These are phyloP conservation scores for Spathaspora jeffriesii DNA, from an alignment of 1,139 yeast species.

Conservation along the genomic window DNA sequence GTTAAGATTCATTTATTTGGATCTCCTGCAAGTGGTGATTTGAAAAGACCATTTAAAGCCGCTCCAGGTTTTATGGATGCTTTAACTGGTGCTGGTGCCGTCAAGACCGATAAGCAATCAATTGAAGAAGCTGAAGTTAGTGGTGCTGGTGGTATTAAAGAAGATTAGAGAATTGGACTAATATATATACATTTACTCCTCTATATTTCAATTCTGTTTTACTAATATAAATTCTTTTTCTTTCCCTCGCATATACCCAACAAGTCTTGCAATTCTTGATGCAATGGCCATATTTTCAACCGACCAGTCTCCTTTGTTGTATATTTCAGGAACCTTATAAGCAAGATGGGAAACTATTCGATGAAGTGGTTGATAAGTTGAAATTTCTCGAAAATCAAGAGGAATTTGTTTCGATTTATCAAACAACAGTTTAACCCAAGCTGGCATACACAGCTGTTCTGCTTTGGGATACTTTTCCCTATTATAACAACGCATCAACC, in stretches of 20 bases:
- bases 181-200: not conserved
- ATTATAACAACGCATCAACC: slow-evolving; percentile 62
- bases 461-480: slow-evolving; percentile 34
- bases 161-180: slow-evolving; percentile 56
- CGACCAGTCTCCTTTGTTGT: slow-evolving; percentile 61
- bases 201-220: slow-evolving; percentile 8
- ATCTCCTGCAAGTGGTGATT: slow-evolving; percentile 82
- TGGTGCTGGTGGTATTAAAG: slow-evolving; percentile 91
- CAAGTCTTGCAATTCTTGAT: slow-evolving; percentile 57
- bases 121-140: slow-evolving; percentile 84
- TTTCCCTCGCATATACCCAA: slow-evolving; percentile 59
- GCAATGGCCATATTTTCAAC: slow-evolving; percentile 60
- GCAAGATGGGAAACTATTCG: slow-evolving; percentile 56
- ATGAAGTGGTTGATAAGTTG: slow-evolving; percentile 56
- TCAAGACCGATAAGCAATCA: slow-evolving; percentile 83
- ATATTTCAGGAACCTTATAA: slow-evolving; percentile 61
- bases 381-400: slow-evolving; percentile 50
- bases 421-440: slow-evolving; percentile 51
- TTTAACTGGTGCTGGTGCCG: slow-evolving; percentile 53
- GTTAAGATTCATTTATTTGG: slow-evolving; percentile 91
- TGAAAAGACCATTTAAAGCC: slow-evolving; percentile 96
- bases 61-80: slow-evolving; percentile 78
- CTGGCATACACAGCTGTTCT: slow-evolving; percentile 45
- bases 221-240: slow-evolving; percentile 65
- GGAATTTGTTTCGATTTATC: slow-evolving; percentile 33